These are phyloP conservation scores for Glomus cerebriforme DNA, from an alignment of 192 early-diverging fungal species.

Conservation along the genomic window DNA sequence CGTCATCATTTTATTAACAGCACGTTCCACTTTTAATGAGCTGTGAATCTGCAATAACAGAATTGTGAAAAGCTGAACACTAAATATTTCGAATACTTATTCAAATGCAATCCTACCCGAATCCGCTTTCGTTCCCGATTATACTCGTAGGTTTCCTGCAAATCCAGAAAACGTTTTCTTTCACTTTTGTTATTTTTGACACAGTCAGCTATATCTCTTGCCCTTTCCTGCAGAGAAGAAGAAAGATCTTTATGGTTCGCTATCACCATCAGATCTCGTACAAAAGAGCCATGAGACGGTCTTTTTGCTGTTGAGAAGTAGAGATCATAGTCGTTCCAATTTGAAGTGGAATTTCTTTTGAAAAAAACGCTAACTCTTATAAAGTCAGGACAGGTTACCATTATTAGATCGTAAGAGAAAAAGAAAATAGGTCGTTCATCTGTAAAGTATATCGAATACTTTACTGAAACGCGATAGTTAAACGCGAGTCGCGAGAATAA, in stretches of 20 bases:
- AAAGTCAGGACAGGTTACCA: background rate
- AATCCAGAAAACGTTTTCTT: slow-evolving; percentile 4
- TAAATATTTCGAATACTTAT: slow-evolving; percentile 1
- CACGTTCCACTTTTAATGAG: slow-evolving; percentile 5
- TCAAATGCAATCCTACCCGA: background rate
- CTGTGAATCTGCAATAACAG: background rate
- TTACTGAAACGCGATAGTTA: too few species aligned
- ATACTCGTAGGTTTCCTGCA: background rate
- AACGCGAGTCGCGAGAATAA: too few species aligned
- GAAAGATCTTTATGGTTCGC: background rate
- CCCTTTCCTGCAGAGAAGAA: background rate
- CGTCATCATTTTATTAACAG: background rate
- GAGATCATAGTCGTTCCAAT: background rate
- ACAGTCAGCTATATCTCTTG: background rate
- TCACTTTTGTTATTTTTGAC: background rate
- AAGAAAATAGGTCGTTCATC: too few species aligned
- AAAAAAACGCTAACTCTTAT: background rate
- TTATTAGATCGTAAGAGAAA: background rate
- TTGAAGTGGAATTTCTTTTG: background rate
- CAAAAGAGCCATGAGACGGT: slow-evolving; percentile 10
- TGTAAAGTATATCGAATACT: too few species aligned
- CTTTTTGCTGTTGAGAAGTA: slow-evolving; percentile 2
- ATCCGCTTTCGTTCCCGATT: background rate
- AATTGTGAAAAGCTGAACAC: background rate
- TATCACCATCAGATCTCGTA: background rate